Evolutionary conservation across 345 rosid genomes (phyloP), one percentile per base, ranked within the genome.

Genomic region (Hibiscus trionum): DNA sequence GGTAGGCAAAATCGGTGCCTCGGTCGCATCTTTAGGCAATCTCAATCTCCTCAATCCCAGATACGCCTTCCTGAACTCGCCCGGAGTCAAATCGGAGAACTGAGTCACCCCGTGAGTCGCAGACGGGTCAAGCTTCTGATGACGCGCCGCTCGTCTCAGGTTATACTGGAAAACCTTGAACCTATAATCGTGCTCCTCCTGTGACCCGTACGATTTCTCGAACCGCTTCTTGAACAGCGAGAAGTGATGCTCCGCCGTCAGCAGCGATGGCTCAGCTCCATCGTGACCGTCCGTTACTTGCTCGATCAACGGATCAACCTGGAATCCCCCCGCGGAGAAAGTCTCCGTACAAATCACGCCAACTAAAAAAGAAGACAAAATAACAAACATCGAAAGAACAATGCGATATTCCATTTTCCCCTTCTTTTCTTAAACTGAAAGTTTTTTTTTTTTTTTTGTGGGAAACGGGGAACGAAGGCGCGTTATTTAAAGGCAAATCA

Each of bases 41-140:
- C 82, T 78, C 70, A 94, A 74, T 46, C 76, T 82, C 70, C 76
- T 84, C 16, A 90, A 39, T 8, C 99, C 97, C 60, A 92, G 73
- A 71, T 77, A 79, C 42, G 73, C 78, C 80, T 73, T 81, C 78
- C 69, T 61, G 75, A 92, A 94, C 86, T 94, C 97, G 11, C 84
- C 60, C 10, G 83, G 83, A n/a, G 97, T 90, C 91, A 91, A 75
- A 86, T 92, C 97, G 60, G 97, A 94, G 83, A 92, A 94, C 84
- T 79, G 91, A n/a, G 99, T 95, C 15, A 95, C 93, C 0, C 97
- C 99, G 55, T 92, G 99, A 27, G 37, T 71, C 24, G 97, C 99
- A 27, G 89, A 77, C 11, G 97, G 97, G 75, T 95, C 99, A 29
- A 92, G 35, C 76, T 47, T 75, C 90, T 95, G 99, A 61, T 90